Evolutionary conservation across 495 filamentous ascomycete species (phyloP).

Genomic region (Penicillium fimorum): DNA sequence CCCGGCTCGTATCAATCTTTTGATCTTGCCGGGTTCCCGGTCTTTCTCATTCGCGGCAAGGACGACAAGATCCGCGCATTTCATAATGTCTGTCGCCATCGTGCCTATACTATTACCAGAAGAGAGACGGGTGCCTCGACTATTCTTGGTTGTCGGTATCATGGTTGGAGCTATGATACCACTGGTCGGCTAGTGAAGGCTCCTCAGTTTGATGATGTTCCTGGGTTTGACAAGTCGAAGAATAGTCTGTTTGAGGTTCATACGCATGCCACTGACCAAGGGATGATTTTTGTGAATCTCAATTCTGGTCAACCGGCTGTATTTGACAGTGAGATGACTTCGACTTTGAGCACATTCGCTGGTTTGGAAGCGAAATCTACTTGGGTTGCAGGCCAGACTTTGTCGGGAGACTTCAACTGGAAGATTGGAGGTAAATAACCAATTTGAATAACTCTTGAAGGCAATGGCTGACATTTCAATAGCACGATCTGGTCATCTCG

Average conservation of each 20-base stretch:
- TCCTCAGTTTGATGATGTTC: conserved; percentile 54
- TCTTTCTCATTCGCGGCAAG: conserved; percentile 50
- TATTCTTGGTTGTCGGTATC: conserved; percentile 58
- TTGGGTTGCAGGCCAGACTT: conserved; percentile 38
- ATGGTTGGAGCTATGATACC: conserved; percentile 62
- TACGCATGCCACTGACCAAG: conserved; percentile 25
- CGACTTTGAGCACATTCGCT: conserved; percentile 18
- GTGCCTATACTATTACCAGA: conserved; percentile 55
- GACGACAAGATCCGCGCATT: conserved; percentile 53
- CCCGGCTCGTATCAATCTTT: conserved; percentile 51
- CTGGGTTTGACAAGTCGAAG: conserved; percentile 53
- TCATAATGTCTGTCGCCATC: conserved; percentile 60
- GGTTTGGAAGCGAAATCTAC: conserved; percentile 13
- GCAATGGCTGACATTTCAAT: not conserved
- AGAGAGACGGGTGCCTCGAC: conserved; percentile 49
- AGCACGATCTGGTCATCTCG: conserved; percentile 12
- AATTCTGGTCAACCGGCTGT: conserved; percentile 24
- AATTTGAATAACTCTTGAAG: not conserved
- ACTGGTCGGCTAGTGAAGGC: conserved; percentile 57
- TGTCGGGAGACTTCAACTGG: conserved; percentile 48
- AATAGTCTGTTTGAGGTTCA: conserved; percentile 53
- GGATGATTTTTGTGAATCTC: conserved; percentile 47
- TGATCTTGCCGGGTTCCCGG: conserved; percentile 47
- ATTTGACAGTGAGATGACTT: conserved; percentile 11
- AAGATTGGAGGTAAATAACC: conserved; percentile 32